Conservation (phyloP, 345 rosid genomes). For the Syzygium grande region DNA sequence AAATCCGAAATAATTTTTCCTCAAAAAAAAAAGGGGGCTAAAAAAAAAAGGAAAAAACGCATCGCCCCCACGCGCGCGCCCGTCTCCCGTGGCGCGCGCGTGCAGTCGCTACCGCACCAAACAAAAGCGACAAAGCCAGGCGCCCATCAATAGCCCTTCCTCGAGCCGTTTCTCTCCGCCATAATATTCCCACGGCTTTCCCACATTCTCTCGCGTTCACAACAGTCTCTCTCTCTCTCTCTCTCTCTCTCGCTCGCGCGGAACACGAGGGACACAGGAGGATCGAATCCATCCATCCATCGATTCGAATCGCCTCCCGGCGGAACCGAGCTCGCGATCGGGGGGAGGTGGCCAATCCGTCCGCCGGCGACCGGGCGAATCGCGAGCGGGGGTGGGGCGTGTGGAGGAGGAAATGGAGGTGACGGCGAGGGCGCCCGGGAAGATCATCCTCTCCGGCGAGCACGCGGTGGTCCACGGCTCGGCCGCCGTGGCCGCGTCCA, state of each 20-base stretch:
- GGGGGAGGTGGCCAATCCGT: not conserved
- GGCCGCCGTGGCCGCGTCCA: constrained; percentile 84
- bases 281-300: not conserved
- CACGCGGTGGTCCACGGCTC: constrained; percentile 98
- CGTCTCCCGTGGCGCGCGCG: not conserved
- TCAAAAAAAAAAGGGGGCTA: not conserved
- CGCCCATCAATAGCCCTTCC: not conserved
- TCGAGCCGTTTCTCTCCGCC: not conserved
- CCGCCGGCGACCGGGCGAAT: not conserved
- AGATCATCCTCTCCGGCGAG: constrained; percentile 90
- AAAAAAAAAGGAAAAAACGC: not conserved
- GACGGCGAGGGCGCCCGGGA: constrained; percentile 89
- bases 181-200: not conserved
- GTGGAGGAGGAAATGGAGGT: constrained; percentile 47
- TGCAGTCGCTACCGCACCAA: not conserved
- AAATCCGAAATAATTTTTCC: too few species aligned
- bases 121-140: not conserved
- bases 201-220: not conserved
- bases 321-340: not conserved
- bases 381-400: not conserved
- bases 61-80: not conserved
- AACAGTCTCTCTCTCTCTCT: not conserved
- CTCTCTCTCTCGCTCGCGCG: not conserved
- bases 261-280: not conserved
- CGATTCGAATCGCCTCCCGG: not conserved